These are phyloP conservation scores for Delitschia confertaspora DNA, from an alignment of 495 filamentous ascomycete species.

Conservation along the genomic window DNA sequence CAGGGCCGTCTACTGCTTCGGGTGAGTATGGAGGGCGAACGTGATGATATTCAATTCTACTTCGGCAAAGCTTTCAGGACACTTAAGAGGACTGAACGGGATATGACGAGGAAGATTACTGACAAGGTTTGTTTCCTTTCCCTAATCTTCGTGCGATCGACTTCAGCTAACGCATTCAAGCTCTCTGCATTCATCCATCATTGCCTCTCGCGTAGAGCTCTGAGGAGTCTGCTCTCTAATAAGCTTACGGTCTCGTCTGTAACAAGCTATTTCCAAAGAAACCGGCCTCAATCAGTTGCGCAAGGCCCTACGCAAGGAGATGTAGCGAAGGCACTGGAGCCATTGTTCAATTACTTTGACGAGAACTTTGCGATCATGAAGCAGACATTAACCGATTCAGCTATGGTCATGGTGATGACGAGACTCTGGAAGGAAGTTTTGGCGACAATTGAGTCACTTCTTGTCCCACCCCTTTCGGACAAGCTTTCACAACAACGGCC, in stretches of 20 bases:
- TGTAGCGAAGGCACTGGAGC: conserved; percentile 70
- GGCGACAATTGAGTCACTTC: conserved; percentile 75
- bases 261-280: conserved; percentile 65
- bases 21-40: conserved; percentile 96
- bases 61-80: conserved; percentile 96
- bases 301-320: conserved; percentile 59
- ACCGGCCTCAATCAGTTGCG: conserved; percentile 43
- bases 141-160: neutral
- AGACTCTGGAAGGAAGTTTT: conserved; percentile 97
- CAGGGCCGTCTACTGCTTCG: conserved; percentile 83
- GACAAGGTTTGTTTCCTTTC: conserved; percentile 77
- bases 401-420: conserved; percentile 97
- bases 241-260: conserved; percentile 68
- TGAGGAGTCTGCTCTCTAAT: conserved; percentile 62
- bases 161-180: conserved; percentile 38
- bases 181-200: conserved; percentile 91
- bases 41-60: conserved; percentile 97
- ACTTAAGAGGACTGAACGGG: conserved; percentile 86
- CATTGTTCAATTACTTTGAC: conserved; percentile 94
- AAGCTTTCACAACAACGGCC: conserved; percentile 85
- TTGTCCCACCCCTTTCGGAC: conserved; percentile 92
- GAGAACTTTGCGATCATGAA: conserved; percentile 99
- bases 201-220: conserved; percentile 70
- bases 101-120: conserved; percentile 97
- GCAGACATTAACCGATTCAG: conserved; percentile 79